Evolutionary conservation across 2,329 filamentous ascomycete genomes (phyloP), one percentile per base, ranked within the genome.

Genomic region (Hypoxylon sp.): DNA sequence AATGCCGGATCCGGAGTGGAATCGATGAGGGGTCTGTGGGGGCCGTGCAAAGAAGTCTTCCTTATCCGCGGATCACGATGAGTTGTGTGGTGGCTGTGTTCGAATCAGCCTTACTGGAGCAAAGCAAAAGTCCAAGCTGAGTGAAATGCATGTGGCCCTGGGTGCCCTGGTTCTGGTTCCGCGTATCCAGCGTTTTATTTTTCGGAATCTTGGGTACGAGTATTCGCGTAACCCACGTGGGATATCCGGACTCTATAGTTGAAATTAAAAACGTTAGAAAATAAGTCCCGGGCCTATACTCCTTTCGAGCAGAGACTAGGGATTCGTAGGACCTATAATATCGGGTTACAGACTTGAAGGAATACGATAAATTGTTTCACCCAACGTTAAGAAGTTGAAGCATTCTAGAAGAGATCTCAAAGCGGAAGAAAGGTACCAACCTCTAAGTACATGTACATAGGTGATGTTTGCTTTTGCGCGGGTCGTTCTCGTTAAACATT

Each of bases 101-200:
- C 52, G 29, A 66, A 11, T 52, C 37, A 66, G 61, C 51, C 51
- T 63, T 55, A 54, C 31, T 61, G 58, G 57, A 46, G 3, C 26
- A 26, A 26, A 31, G 29, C 14, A 17, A 35, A 19, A 44, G 19
- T 29, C 19, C 52, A 22, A 44, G 52, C 52, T 54, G 35, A 53
- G 22, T 8, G 10, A 8, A 1, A 17, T 44, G 29, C 29, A 31
- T 31, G 29, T 31, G 29, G 29, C 29, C 29, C 19, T 22, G 19
- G 19, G 14, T 6, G 37, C 37, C 37, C 39, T 42, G 37, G 37
- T 17, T 5, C 37, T 1, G 14, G n/a, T n/a, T n/a, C n/a, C n/a
- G n/a, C 37, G 37, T 42, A 42, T 42, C n/a, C 5, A 17, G 17
- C 17, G 11, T 11, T 10, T n/a, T 22, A 22, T 55, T 55, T 55